Evolutionary conservation across 306 rosid species (phyloP), one percentile per base, ranked within the genome.

Genomic region (Vigna angularis): DNA sequence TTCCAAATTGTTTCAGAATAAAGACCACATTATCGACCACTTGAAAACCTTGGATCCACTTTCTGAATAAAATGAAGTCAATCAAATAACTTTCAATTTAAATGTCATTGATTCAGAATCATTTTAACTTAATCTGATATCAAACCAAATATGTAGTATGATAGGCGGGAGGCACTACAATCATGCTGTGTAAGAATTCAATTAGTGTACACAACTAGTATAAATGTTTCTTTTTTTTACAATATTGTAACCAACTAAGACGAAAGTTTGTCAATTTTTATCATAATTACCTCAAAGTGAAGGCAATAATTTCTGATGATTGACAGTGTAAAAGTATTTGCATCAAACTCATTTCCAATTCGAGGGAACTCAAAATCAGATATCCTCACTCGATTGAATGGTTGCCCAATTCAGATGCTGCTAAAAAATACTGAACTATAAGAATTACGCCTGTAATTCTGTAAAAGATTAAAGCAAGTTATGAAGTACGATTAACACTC

Each of bases 401-500:
- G 13, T 22, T 45, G 20, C 17, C 13, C 69, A 36, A 74, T 47
- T 32, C 15, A 62, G 65, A 32, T 32, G 63, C 73, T 50, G 34
- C 34, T 30, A 30, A 67, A 62, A 63, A 51, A 75, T 32, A 20
- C 51, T 26, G 17, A 58, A 49, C 36, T 64, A 24, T 64, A 67
- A 42, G 20, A 24, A 17, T 17, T 4, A 45, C 11, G 40, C 7
- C 16, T 20, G 42, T 12, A 40, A 66, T 9, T 66, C 44, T 53
- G 66, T 14, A 13, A 14, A 59, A 51, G 18, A 69, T 34, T 66
- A 26, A 34, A 47, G 73, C 26, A 26, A 32, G 51, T 50, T 16
- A 36, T 36, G 30, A 70, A 62, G 7, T 26, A 22, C 0, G 58
- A 70, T 58, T 70, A 65, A 14, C 44, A 30, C 71, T 68, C 30